Base-by-base conservation (phyloP, 106 monocot species). In the Apostasia ramifera region DNA sequence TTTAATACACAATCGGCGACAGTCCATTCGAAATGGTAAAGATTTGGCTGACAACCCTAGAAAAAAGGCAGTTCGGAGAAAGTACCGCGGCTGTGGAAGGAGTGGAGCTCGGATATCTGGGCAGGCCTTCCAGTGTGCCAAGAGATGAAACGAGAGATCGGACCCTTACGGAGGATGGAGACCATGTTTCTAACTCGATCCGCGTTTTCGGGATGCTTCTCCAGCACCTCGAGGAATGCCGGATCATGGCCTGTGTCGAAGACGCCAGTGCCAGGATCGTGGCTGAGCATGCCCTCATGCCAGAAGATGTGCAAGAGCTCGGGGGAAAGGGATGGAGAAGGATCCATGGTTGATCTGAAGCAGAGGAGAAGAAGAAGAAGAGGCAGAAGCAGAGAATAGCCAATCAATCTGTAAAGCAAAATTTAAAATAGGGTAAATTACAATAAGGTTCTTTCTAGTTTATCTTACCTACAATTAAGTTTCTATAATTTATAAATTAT, bases 191-290 rank as follows among this genome's bases (percentile, higher is more conserved):
- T 71, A 3, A 95, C 81, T 69, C 95, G 86, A 63, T 92, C 89
- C 3, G 91, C 53, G 82, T 83, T 92, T 82, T 95, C 95, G 52
- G 95, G 95, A 45, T 95, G 95, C 78, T 81, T 80, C 1, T 95
- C 95, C 54, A 95, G 75, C 46, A 95, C 92, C 8, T 88, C 95
- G 39, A 89, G 95, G 76, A 95, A 95, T 1, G 86, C 91, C 42
- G 91, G 86, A 63, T 89, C 84, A 43, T 67, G 49, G 40, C 91
- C 95, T 38, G 80, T 64, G 79, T 95, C 95, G 86, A 95, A 95
- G 15, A 95, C 82, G 40, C 95, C 95, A 71, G 5, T 39, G 41
- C 86, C 79, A 50, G 88, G 4, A 66, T 89, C 82, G 79, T 95
- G 88, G 6, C 56, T 76, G 38, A 92, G 84, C 91, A 95, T 85